phyloP scores from a whole-genome alignment of 2,329 filamentous ascomycete genomes.

The Botryosphaeria agaves region DNA sequence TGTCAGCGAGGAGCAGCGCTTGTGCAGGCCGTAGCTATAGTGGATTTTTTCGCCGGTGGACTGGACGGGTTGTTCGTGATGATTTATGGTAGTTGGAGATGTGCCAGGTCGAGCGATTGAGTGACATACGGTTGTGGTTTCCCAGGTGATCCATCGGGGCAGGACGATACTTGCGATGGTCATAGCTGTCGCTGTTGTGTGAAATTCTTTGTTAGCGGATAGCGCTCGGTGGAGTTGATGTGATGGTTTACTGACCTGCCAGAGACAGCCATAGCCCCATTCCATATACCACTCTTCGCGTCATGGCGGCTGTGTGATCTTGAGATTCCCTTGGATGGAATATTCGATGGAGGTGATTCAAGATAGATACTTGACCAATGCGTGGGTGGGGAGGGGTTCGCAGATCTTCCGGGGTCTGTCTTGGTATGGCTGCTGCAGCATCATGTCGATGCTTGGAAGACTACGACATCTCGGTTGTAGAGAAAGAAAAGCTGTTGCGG shows the following conservation, averaged over 20 bases:
- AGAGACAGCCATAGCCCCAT: constrained; percentile 29
- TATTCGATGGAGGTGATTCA: too few species aligned
- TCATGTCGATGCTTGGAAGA: too few species aligned
- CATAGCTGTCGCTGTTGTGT: constrained; percentile 45
- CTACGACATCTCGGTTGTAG: too few species aligned
- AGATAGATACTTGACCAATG: too few species aligned
- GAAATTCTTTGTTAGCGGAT: neutral
- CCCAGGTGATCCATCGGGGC: constrained; percentile 54
- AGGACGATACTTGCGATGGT: constrained; percentile 51
- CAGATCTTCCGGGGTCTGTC: too few species aligned
- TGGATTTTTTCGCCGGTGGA: constrained; percentile 29
- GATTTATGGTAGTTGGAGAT: constrained; percentile 12
- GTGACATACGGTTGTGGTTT: constrained; percentile 28
- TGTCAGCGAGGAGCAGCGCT: constrained; percentile 55
- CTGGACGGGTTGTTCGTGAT: constrained; percentile 12
- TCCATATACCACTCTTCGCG: constrained; percentile 29
- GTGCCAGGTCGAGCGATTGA: neutral
- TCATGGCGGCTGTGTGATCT: too few species aligned
- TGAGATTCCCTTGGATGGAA: too few species aligned
- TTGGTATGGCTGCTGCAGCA: too few species aligned
- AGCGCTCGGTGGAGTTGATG: constrained; percentile 1
- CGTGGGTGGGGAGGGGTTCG: too few species aligned
- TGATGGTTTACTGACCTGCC: constrained; percentile 20
- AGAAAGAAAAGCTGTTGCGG: too few species aligned
- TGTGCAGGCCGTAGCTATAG: constrained; percentile 63